Conservation (phyloP, 2,329 filamentous ascomycete genomes). For the Ophiocordyceps sinensis region DNA sequence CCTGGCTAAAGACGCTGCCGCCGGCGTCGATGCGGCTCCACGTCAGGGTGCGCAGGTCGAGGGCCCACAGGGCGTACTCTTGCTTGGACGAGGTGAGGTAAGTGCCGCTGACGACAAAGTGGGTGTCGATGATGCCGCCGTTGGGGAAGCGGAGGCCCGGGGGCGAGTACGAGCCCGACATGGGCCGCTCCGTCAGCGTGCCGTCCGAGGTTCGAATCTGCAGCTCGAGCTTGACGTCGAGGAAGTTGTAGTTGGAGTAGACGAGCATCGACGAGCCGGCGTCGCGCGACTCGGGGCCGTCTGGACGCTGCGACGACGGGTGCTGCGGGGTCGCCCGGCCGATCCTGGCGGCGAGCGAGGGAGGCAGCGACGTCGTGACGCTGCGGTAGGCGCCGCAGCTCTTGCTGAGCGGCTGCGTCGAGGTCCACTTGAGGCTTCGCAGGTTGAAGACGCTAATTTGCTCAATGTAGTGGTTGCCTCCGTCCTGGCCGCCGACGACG, state of each 20-base stretch:
- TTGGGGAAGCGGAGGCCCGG: conserved; percentile 92
- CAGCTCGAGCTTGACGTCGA: conserved; percentile 91
- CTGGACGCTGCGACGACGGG: conserved; percentile 24
- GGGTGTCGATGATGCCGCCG: conserved; percentile 84
- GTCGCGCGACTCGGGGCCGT: conserved; percentile 39
- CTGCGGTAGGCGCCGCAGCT: conserved; percentile 95
- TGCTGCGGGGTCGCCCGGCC: conserved; percentile 40
- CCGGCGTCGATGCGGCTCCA: conserved; percentile 96
- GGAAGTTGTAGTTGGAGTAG: conserved; percentile 97
- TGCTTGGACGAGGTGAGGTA: conserved; percentile 97
- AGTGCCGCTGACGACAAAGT: conserved; percentile 94
- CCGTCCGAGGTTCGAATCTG: conserved; percentile 81
- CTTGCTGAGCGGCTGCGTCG: conserved; percentile 71
- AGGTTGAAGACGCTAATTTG: conserved; percentile 98
- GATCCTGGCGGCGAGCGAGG: conserved; percentile 49
- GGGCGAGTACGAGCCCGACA: conserved; percentile 76
- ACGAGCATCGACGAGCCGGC: conserved; percentile 71
- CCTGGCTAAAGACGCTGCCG: conserved; percentile 85
- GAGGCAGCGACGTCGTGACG: conserved; percentile 73
- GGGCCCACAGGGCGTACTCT: conserved; percentile 92
- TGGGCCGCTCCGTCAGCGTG: conserved; percentile 69
- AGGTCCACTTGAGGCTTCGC: conserved; percentile 88
- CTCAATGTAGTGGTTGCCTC: conserved; percentile 96
- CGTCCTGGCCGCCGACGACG: conserved; percentile 90
- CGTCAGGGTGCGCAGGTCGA: conserved; percentile 74